Base-by-base conservation (phyloP, 305 asterid species). In the Salvia sclarea region DNA sequence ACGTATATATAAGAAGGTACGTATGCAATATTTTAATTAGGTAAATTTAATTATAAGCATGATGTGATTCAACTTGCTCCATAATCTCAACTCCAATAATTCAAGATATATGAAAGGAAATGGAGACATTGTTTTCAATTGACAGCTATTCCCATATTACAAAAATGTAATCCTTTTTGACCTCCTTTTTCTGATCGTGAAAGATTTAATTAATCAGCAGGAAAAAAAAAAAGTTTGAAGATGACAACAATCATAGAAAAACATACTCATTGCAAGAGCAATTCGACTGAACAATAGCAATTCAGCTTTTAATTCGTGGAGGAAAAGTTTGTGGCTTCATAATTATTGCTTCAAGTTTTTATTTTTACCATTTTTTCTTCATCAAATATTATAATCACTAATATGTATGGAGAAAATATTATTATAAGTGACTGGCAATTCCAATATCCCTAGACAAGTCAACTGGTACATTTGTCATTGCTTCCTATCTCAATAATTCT, bases 241-340 rank as follows among this genome's bases (percentile, higher is more conserved):
- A 73, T 37, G 76, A 75, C 69, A 37, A 68, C 66, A 35, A 63
- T 48, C 18, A 55, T 48, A 24, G 28, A 66, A 54, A 75, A 54
- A 75, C 76, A 58, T 33, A 75, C 69, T 78, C 65, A 81, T 78
- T 76, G 49, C 62, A 20, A 37, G 47, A 25, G 33, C 73, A 61
- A 61, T 55, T 76, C 55, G 38, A 22, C 20, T 28, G 18, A 55
- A 53, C 63, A 69, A 31, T 6, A 62, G 11, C 79, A 31, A 20
- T 55, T 70, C 61, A 25, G n/a, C 64, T 70, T 75, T 77, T 66
- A 28, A 50, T 12, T 64, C 53, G 49, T 69, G 84, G 63, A 73
- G 64, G 43, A 66, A 66, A 11, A 14, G 66, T n/a, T 14, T 25
- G 16, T 53, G n/a, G 8, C 30, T 66, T 55, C 37, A 45, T 54